Evolutionary conservation across 2,329 filamentous ascomycete genomes (phyloP), one percentile per base, ranked within the genome.

Genomic region (Penicillium decumbens): DNA sequence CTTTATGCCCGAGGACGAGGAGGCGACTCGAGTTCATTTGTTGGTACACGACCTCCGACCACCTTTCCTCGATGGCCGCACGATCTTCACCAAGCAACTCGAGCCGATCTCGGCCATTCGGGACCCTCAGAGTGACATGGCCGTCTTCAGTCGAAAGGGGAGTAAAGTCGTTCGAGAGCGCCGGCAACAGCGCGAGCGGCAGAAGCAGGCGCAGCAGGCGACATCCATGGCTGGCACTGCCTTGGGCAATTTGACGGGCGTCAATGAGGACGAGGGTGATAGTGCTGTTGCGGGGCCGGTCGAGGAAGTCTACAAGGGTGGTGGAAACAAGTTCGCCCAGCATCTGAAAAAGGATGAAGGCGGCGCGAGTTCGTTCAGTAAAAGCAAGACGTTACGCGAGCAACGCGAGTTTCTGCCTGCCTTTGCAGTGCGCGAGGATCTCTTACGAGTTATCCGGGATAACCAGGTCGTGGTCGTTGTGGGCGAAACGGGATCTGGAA

Each of bases 401-500:
- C 93, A 98, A 69, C 81, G 93, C 60, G 89, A 98, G 65, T 98
- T 85, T 61, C 75, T 98, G 6, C 93, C 93, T 0, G 95, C 95
- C 0, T 98, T 98, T 75, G 93, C 93, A 0, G 93, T 98, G 2
- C 81, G 95, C 32, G 93, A 98, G 68, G 92, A 98, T 58, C 76
- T 98, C 6, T 74, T 98, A 45, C 81, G 89, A 42, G 89, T 97
- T 5, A 95, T 98, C 58, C 80, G 92, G 53, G 93, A 98, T 71
- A 97, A 98, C 62, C 93, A 98, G 68, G 93, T 98, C 44, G 83
- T 95, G 37, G 95, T 98, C 57, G 92, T 97, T 2, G 90, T 98
- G 43, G 93, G 93, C 40, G 92, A 98, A 73, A 98, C 93, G 1
- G 93, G 93, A 4, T 97, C 92, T 0, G 93, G 93, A 43, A 98